A percentile compares a stretch with the other conserved stretches of the same genome.
These are phyloP conservation scores for Auriscalpium orientale DNA, from an alignment of 768 basidiomycete genomes.

Conservation along the genomic window DNA sequence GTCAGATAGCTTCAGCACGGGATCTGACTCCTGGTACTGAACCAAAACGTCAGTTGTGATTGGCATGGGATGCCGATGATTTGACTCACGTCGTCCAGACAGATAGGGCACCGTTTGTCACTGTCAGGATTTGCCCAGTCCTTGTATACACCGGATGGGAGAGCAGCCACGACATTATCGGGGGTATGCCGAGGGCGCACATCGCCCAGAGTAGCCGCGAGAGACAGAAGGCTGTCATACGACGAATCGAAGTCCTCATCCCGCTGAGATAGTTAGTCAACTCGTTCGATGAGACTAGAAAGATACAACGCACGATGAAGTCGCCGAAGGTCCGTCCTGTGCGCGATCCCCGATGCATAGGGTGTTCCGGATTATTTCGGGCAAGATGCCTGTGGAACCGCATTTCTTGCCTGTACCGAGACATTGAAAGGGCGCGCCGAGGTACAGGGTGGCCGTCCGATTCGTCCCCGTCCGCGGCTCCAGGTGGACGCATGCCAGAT, in stretches of 20 bases:
- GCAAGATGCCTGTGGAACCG: too few relatives aligned
- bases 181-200: constrained; percentile 59
- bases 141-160: constrained; percentile 56
- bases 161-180: constrained; percentile 45
- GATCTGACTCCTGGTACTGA: constrained; percentile 59
- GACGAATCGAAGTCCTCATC: constrained; percentile 74
- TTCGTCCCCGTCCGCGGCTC: not conserved
- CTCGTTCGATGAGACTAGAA: not conserved
- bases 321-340: constrained; percentile 27
- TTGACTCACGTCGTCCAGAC: constrained; percentile 68
- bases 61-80: constrained; percentile 1
- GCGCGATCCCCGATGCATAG: too few relatives aligned
- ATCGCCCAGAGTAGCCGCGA: constrained; percentile 60
- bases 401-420: not conserved
- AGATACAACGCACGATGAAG: constrained; percentile 40
- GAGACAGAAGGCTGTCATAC: constrained; percentile 58
- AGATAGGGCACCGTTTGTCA: constrained; percentile 76
- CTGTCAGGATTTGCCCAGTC: constrained; percentile 59
- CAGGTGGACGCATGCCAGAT: too few relatives aligned
- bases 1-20: constrained; percentile 55
- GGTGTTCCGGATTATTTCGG: too few relatives aligned
- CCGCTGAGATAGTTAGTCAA: constrained; percentile 33
- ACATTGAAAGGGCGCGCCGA: not conserved
- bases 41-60: constrained; percentile 8
- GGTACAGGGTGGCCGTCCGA: not conserved